Base-by-base conservation (phyloP, 306 rosid genomes). In the Cicer judaicum region DNA sequence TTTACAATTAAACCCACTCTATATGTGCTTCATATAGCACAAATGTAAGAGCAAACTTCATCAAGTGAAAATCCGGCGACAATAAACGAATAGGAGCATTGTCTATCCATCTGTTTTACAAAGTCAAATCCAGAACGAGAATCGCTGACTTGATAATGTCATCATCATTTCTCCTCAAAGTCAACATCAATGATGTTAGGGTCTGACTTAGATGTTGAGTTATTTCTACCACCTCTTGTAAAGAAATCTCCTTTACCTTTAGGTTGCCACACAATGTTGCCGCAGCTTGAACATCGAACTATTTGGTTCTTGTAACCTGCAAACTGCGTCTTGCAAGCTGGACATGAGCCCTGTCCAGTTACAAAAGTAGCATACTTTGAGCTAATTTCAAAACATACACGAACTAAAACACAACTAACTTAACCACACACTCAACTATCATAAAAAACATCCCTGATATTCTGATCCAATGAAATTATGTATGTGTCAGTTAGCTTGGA, bases 211-310 rank as follows among this genome's bases (percentile, higher is more conserved):
- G 96, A 87, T 8, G 82, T 3, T 42, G 91, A 73, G 10, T 24
- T 64, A n/a, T 78, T 86, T 79, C 78, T 80, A 34, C 87, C 79
- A 36, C 63, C 88, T 64, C 84, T 82, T 15, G 91, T 83, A 62
- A 71, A 88, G 91, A 69, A 84, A 79, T 87, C 87, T 21, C 90
- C 96, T 79, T 87, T 89, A 7, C 86, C 93, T 79, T 87, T 89
- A 7, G 98, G 98, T 80, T 94, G 97, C 98, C 98, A 94, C 62
- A 94, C 98, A 40, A 79, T 87, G 87, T 94, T 94, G 79, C 98
- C 96, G 34, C 97, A 94, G 79, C 89, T 74, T 18, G 88, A 65
- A 55, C 98, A 94, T 12, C 87, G 85, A 77, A 94, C 87, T 47
- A 88, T 43, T 81, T 91, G 98, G 75, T 85, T 89, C 87, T 91